A percentile compares a stretch with the other conserved stretches of the same genome.
Conservation (phyloP, 805 yeast genomes). For the Candida dendrica region DNA sequence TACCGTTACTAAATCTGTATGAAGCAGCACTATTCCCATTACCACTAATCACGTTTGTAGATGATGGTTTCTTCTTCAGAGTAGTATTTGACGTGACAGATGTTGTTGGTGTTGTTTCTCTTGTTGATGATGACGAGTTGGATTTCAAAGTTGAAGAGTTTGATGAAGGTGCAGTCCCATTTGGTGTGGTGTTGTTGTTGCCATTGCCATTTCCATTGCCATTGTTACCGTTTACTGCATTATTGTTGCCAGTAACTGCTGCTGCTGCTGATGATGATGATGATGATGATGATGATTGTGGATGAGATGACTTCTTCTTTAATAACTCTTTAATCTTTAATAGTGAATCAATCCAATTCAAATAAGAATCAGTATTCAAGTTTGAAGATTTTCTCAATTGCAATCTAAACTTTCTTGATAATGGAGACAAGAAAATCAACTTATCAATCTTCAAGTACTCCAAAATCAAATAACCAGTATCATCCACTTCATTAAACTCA, state of each 20-base stretch:
- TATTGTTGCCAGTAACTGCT: not conserved
- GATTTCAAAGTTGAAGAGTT: not conserved
- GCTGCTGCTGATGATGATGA: slow-evolving; percentile 4
- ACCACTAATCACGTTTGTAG: not conserved
- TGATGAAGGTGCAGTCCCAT: slow-evolving; percentile 1
- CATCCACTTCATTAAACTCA: slow-evolving; percentile 56
- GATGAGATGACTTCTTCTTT: slow-evolving; percentile 21
- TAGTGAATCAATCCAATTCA: slow-evolving; percentile 66
- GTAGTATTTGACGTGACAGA: not conserved
- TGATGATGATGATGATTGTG: slow-evolving; percentile 2
- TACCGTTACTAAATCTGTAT: not conserved
- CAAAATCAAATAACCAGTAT: slow-evolving; percentile 55
- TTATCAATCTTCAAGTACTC: slow-evolving; percentile 53
- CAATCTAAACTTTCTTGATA: slow-evolving; percentile 12
- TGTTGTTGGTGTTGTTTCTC: not conserved
- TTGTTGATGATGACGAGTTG: slow-evolving; percentile 3
- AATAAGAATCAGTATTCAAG: slow-evolving; percentile 36
- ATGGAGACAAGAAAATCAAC: slow-evolving; percentile 48
- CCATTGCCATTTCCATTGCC: not conserved
- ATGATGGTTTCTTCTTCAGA: slow-evolving; percentile 1
- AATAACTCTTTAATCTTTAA: slow-evolving; percentile 57
- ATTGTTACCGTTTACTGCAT: not conserved
- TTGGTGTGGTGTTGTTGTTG: not conserved
- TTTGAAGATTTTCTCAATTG: slow-evolving; percentile 16
- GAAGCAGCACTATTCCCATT: not conserved